phyloP scores from a whole-genome alignment of 2,329 filamentous ascomycete species.

The Colletotrichum lentis region DNA sequence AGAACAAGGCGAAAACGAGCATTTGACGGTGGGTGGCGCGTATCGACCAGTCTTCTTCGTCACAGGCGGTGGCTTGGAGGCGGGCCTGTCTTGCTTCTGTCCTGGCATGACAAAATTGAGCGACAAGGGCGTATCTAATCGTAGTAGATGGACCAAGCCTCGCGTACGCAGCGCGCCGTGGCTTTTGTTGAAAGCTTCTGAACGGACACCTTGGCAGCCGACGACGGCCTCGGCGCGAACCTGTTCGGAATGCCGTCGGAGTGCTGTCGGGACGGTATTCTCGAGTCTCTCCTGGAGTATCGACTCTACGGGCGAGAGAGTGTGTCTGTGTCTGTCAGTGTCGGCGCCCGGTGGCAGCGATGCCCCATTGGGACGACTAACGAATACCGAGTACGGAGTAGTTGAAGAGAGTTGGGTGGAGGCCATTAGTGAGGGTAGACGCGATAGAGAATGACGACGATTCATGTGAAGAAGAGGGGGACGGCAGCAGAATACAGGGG shows the following conservation, averaged over 20 bases:
- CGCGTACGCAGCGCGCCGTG: slow-evolving; percentile 25
- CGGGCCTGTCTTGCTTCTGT: slow-evolving; percentile 7
- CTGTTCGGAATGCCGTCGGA: slow-evolving; percentile 1
- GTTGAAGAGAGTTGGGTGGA: background rate
- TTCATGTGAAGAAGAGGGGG: slow-evolving; percentile 26
- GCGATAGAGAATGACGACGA: slow-evolving; percentile 14
- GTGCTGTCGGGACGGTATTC: background rate
- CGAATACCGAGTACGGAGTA: background rate
- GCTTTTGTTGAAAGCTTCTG: slow-evolving; percentile 24
- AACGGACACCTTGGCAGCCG: slow-evolving; percentile 19
- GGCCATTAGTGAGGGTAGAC: background rate
- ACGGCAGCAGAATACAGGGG: background rate
- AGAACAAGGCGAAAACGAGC: slow-evolving; percentile 18
- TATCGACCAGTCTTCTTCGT: slow-evolving; percentile 8
- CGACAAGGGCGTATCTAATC: background rate
- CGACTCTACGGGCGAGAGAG: too few species aligned
- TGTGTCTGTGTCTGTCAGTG: background rate
- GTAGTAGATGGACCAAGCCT: slow-evolving; percentile 6
- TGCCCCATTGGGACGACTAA: slow-evolving; percentile 14
- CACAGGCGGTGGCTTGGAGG: slow-evolving; percentile 31
- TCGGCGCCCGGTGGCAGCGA: background rate
- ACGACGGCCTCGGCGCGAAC: slow-evolving; percentile 21
- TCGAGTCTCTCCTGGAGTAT: too few species aligned
- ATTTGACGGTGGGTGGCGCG: background rate
- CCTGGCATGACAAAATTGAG: slow-evolving; percentile 5